Evolutionary conservation across 306 rosid genomes (phyloP).

Genomic region (Psophocarpus tetragonolobus): DNA sequence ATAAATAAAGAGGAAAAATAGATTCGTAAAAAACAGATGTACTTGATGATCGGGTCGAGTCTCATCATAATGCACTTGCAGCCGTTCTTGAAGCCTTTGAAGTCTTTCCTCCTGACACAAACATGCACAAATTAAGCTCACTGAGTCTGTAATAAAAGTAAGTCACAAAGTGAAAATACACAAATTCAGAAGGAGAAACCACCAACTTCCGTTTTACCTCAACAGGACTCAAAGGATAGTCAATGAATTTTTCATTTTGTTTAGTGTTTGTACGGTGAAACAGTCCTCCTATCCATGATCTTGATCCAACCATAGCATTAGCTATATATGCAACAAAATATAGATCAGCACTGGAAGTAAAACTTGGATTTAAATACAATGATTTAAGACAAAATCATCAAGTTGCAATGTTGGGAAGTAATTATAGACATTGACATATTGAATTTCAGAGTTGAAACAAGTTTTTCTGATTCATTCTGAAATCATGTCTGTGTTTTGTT

Average conservation of each 20-base stretch:
- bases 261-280: constrained; percentile 57
- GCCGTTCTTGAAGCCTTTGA: constrained; percentile 77
- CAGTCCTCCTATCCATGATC: constrained; percentile 91
- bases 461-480: constrained; percentile 15
- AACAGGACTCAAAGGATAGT: constrained; percentile 62
- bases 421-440: background rate
- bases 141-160: background rate
- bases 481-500: background rate
- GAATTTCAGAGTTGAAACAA: constrained; percentile 5
- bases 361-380: background rate
- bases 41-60: constrained; percentile 80
- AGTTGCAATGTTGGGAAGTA: background rate
- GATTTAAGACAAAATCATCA: background rate
- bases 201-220: constrained; percentile 53
- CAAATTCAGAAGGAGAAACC: constrained; percentile 23
- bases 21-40: constrained; percentile 33
- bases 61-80: constrained; percentile 78
- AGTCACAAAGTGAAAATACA: background rate
- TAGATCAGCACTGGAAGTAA: constrained; percentile 31
- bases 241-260: constrained; percentile 51
- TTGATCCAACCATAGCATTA: constrained; percentile 95
- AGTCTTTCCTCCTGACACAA: constrained; percentile 73
- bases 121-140: constrained; percentile 19
- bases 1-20: constrained; percentile 1
- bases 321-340: constrained; percentile 58